Evolutionary conservation across 805 yeast species (phyloP), one percentile per base, ranked within the genome.

Genomic region (Ogataea trehaloabstinens): DNA sequence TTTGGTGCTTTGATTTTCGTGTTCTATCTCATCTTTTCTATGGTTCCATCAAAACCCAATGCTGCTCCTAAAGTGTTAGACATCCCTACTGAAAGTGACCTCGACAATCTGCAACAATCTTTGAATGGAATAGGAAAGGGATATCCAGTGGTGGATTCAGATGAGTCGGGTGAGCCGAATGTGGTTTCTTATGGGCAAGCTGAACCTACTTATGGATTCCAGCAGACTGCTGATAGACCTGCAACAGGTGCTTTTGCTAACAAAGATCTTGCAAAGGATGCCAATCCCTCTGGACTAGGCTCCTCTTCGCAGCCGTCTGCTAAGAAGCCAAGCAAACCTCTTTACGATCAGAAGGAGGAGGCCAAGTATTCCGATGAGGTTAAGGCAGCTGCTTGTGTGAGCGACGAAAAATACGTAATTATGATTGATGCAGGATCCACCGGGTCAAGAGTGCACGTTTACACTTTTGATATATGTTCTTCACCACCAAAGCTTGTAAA

Each of bases 361-460:
- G 40, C 49, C 17, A 51, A 46, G 38, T 28, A 5, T 19, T 38
- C 35, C 3, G 46, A 38, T 16, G 43, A 41, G 28, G 41, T 28
- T 17, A 42, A 43, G 33, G 37, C 48, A 30, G 58, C 57, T 16
- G 46, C 50, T 16, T 73, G 78, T 54, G 55, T 45, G 40, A 49
- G 61, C 17, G 61, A 66, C 32, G 64, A 76, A 24, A 84, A 85
- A 56, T 91, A 74, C 52, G 97, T 90, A 21, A 76, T 93, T 18
- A 89, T 93, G 96, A 71, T 93, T 40, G 99, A 93, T 68, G 99
- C 99, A 6, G 99, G 99, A 6, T 90, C 98, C 1, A 84, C 95
- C 12, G 99, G 99, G 22, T 89, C 97, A 12, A 81, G 99, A 62
- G 85, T 93, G 28, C 99, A 95, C 63, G 82, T 93, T 34, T 93